phyloP scores from a whole-genome alignment of 495 filamentous ascomycete species.

The Parathielavia appendiculata region DNA sequence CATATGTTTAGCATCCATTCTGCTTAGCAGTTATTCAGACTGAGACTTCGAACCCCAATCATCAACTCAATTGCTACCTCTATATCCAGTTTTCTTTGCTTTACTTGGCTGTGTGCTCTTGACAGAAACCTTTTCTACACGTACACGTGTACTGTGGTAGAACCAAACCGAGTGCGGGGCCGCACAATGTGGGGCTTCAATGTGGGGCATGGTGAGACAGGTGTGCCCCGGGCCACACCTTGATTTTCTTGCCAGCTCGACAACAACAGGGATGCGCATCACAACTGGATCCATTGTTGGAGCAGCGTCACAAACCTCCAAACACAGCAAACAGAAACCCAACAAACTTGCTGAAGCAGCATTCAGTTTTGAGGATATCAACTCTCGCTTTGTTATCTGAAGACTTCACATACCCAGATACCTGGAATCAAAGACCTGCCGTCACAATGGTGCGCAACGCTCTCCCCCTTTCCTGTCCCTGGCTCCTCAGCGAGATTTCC shows the following conservation, averaged over 20 bases:
- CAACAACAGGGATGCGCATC: constrained; percentile 23
- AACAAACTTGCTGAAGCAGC: neutral
- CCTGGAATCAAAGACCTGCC: constrained; percentile 2
- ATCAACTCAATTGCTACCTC: too few species aligned
- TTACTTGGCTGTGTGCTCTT: too few species aligned
- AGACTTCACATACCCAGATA: neutral
- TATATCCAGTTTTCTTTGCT: too few species aligned
- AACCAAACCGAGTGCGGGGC: neutral
- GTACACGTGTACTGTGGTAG: too few species aligned
- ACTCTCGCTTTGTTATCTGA: neutral
- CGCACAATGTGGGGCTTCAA: neutral
- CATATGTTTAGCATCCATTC: too few species aligned
- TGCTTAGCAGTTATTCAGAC: too few species aligned
- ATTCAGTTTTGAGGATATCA: neutral
- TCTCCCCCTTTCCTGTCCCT: neutral
- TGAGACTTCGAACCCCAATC: too few species aligned
- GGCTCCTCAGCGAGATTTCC: neutral
- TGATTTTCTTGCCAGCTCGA: constrained; percentile 33
- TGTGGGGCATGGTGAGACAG: neutral
- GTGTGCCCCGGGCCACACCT: constrained; percentile 20
- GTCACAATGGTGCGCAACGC: constrained; percentile 20
- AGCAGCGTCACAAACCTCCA: neutral
- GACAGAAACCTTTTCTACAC: too few species aligned
- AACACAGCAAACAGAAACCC: neutral
- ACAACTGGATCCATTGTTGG: neutral